Evolutionary conservation across 2,329 filamentous ascomycete genomes (phyloP), one percentile per base, ranked within the genome.

Genomic region (Tolypocladium paradoxum): DNA sequence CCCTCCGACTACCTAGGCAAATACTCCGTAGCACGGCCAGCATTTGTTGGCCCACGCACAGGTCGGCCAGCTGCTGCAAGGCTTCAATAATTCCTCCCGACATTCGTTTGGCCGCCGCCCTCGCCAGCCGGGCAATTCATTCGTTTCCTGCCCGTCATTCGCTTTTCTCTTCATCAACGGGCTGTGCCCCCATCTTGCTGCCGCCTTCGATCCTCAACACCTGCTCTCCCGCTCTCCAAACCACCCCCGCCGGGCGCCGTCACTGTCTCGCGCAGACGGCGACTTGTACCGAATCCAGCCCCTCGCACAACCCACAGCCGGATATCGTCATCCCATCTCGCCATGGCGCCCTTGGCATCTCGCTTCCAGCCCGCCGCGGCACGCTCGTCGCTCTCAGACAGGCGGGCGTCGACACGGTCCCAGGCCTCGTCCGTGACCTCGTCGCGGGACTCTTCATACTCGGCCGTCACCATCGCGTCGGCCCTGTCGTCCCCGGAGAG

Each of bases 401-500:
- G 46, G n/a, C 47, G 52, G 24, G 11, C 60, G 74, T 80, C 68
- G 72, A 79, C 56, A 64, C 69, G 56, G 72, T 80, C 64, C 68
- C 74, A 53, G 66, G 71, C 53, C 12, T 76, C 75, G 1, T 74
- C 75, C 12, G 66, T 72, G 22, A 74, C 76, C 0, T 72, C 62
- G 5, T 55, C 63, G 11, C 57, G 58, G n/a, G 53, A 53, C 50
- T 65, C 60, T 11, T 75, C 70, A 1, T 40, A 14, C 22, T 73
- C 73, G 3, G 75, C 75, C 11, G 72, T 71, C 54, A 73, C 70
- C 56, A 71, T 70, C 48, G 59, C 68, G 50, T 64, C 63, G 56
- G 75, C 74, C 4, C 72, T 69, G 57, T 66, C 67, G 33, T 78
- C 77, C 27, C 66, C 69, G 56, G 68, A 73, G 31, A 72, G 66